Conservation (phyloP, 164 flowering plant genomes). For the Nymphaea colorata region DNA sequence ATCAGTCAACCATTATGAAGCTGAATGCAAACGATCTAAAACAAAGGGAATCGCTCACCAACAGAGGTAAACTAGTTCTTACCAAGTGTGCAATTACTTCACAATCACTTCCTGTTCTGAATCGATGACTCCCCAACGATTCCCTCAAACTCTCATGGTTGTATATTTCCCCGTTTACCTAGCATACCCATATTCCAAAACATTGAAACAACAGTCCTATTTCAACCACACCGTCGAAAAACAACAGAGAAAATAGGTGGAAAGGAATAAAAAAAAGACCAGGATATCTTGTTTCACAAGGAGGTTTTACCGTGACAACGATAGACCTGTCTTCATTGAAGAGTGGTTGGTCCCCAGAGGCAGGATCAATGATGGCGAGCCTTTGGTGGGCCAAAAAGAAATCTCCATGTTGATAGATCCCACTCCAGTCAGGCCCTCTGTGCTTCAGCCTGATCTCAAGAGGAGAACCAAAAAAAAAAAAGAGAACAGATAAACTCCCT, state of each 20-base stretch:
- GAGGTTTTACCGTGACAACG: conserved; percentile 7
- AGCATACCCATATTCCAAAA: neutral
- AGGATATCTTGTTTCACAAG: no score
- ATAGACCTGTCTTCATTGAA: conserved; percentile 65
- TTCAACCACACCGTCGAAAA: no score
- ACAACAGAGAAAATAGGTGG: no score
- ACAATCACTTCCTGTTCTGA: conserved; percentile 87
- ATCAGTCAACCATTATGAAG: neutral
- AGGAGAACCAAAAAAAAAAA: neutral
- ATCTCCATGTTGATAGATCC: conserved; percentile 74
- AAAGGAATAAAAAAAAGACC: no score
- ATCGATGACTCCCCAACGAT: conserved; percentile 52
- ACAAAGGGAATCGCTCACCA: no score
- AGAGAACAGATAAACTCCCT: neutral
- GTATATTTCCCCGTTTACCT: conserved; percentile 99
- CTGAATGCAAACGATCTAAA: no score
- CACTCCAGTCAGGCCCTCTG: conserved; percentile 99
- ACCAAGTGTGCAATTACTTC: conserved; percentile 96
- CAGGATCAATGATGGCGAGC: conserved; percentile 83
- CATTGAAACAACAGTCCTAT: no score
- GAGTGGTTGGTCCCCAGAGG: conserved; percentile 98
- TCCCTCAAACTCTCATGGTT: conserved; percentile 80
- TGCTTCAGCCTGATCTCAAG: conserved; percentile 64
- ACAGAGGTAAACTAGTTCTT: neutral
- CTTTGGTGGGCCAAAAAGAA: conserved; percentile 76